Conservation (phyloP, 1,139 yeast species). For the Geotrichum macrosporum region DNA sequence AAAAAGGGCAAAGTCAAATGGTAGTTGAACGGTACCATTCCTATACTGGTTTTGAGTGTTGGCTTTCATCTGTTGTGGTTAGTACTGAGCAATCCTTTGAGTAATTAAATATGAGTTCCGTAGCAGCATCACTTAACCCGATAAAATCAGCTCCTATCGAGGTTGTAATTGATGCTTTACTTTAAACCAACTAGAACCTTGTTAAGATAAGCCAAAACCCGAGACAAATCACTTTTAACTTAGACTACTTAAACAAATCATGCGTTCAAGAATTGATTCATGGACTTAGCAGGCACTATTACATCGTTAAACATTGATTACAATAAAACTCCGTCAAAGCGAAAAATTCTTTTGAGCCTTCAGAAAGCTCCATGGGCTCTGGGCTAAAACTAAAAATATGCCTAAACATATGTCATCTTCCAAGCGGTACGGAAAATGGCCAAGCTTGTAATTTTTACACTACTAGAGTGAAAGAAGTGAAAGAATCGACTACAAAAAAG, state of each 20-base stretch:
- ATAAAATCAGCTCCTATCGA: constrained; percentile 97
- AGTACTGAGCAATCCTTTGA: constrained; percentile 97
- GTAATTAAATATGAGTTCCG: constrained; percentile 90
- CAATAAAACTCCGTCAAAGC: constrained; percentile 87
- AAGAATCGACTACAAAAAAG: constrained; percentile 81
- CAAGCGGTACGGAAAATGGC: constrained; percentile 77
- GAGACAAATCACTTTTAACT: constrained; percentile 93
- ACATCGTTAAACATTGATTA: constrained; percentile 92
- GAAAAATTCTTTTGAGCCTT: constrained; percentile 86
- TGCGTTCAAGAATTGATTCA: constrained; percentile 95
- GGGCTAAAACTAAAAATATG: constrained; percentile 78
- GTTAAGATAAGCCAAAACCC: constrained; percentile 97
- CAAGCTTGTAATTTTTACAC: constrained; percentile 85
- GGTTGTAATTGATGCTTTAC: constrained; percentile 97
- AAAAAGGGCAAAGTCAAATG: constrained; percentile 97
- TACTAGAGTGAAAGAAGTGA: constrained; percentile 87
- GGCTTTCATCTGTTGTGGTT: constrained; percentile 96
- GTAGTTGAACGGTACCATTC: constrained; percentile 99
- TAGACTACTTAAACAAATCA: constrained; percentile 95
- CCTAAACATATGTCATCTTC: constrained; percentile 67
- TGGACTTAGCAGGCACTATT: constrained; percentile 94
- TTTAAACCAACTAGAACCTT: constrained; percentile 83
- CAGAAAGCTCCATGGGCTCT: constrained; percentile 97
- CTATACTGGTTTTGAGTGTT: constrained; percentile 97
- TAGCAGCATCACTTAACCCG: constrained; percentile 97